These are phyloP conservation scores for Sporisorium graminicola DNA, from an alignment of 1,284 basidiomycete species.

Conservation along the genomic window DNA sequence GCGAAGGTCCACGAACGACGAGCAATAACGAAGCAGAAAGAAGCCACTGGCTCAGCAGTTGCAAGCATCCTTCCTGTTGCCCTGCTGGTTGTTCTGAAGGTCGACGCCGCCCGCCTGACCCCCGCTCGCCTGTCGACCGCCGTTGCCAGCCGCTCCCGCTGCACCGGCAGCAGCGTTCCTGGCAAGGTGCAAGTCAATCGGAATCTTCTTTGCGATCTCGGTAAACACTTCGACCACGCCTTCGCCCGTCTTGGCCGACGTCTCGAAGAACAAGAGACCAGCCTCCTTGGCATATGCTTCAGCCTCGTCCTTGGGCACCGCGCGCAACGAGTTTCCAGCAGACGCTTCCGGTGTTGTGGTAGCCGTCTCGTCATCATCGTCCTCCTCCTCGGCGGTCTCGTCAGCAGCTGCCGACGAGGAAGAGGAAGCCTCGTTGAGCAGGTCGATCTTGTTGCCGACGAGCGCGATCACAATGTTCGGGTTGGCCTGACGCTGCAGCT, in stretches of 20 bases:
- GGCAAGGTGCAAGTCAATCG: constrained; percentile 57
- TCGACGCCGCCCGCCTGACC: constrained; percentile 48
- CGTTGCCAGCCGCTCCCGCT: constrained; percentile 28
- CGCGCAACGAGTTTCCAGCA: constrained; percentile 47
- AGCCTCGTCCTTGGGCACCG: constrained; percentile 80
- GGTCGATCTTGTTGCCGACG: constrained; percentile 76
- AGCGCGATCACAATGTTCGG: constrained; percentile 92
- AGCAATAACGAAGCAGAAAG: not conserved
- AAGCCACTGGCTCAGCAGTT: constrained; percentile 45
- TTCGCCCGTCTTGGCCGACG: constrained; percentile 96
- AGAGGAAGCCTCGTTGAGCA: constrained; percentile 78
- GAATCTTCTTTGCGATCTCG: constrained; percentile 74
- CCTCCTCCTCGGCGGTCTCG: constrained; percentile 38
- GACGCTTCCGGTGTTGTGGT: constrained; percentile 68
- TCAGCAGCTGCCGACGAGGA: constrained; percentile 70
- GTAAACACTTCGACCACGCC: constrained; percentile 98
- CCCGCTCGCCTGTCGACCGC: constrained; percentile 42
- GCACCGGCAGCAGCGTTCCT: constrained; percentile 42
- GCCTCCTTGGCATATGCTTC: constrained; percentile 95
- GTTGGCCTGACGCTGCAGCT: constrained; percentile 97
- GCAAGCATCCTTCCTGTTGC: constrained; percentile 53
- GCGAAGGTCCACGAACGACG: too few relatives aligned
- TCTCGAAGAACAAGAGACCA: constrained; percentile 95
- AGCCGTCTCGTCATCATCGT: constrained; percentile 71
- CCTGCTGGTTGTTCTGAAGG: constrained; percentile 42